Conservation (phyloP, 2,329 filamentous ascomycete genomes). For the Talaromyces sp. region DNA sequence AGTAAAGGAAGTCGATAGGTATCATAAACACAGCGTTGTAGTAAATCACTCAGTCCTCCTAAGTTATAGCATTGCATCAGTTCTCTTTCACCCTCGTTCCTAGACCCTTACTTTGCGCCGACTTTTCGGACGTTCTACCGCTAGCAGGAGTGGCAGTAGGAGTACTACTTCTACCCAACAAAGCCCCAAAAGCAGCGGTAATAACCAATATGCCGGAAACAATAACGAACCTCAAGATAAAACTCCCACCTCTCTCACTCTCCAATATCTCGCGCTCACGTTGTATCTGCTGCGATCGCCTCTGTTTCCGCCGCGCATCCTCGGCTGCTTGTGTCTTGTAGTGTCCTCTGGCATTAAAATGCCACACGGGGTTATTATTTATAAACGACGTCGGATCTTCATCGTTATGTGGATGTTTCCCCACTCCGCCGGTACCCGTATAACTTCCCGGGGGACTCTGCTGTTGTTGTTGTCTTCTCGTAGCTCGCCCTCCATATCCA, state of each 20-base stretch:
- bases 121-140: neutral
- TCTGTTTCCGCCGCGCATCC: conserved; percentile 41
- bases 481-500: conserved; percentile 57
- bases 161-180: neutral
- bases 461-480: too few relatives aligned
- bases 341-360: conserved; percentile 74
- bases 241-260: conserved; percentile 21
- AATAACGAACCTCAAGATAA: conserved; percentile 33
- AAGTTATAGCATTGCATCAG: neutral
- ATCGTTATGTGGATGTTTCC: neutral
- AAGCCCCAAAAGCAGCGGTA: conserved; percentile 26
- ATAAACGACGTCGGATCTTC: conserved; percentile 37
- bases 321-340: conserved; percentile 66
- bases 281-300: conserved; percentile 27
- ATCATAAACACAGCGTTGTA: neutral
- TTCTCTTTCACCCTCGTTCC: neutral
- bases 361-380: conserved; percentile 54
- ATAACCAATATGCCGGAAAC: conserved; percentile 36
- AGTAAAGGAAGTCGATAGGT: neutral
- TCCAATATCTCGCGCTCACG: conserved; percentile 31
- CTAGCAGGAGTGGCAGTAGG: neutral
- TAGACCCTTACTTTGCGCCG: neutral
- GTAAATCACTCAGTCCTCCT: too few relatives aligned
- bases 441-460: conserved; percentile 1
- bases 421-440: neutral